Percentiles rank a stretch among this genome's conserved stretches.
Conservation (phyloP, 2,329 filamentous ascomycete genomes). For the Orbilia oligospora region DNA sequence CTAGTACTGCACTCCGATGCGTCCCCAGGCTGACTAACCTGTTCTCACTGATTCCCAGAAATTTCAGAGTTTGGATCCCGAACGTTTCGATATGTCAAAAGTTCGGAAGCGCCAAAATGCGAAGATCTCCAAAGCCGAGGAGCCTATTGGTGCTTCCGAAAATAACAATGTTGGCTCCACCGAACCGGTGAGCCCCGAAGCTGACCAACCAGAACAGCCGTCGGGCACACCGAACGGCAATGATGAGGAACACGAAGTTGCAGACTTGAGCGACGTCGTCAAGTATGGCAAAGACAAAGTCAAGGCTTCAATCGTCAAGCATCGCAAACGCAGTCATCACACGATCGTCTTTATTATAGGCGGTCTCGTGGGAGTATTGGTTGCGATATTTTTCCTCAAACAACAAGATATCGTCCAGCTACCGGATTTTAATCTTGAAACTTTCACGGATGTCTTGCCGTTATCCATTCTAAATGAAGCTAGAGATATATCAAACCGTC, state of each 20-base stretch:
- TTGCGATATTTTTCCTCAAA: conserved; percentile 89
- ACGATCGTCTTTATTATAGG: conserved; percentile 80
- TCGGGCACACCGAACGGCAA: conserved; percentile 25
- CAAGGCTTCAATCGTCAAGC: conserved; percentile 37
- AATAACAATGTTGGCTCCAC: conserved; percentile 32
- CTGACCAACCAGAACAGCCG: conserved; percentile 31
- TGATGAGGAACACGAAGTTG: conserved; percentile 36
- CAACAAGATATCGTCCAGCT: conserved; percentile 87
- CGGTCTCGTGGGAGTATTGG: conserved; percentile 88
- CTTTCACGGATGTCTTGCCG: conserved; percentile 85
- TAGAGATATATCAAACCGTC: conserved; percentile 85
- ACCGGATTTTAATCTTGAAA: conserved; percentile 81
- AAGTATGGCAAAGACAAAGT: conserved; percentile 44
- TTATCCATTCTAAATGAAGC: conserved; percentile 88
- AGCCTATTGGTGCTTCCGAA: conserved; percentile 51
- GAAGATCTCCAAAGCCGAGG: conserved; percentile 54
- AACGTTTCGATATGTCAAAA: conserved; percentile 55
- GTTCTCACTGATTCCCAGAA: conserved; percentile 6
- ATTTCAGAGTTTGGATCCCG: conserved; percentile 19
- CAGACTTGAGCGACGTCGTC: conserved; percentile 49
- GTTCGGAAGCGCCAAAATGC: conserved; percentile 59
- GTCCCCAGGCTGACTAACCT: conserved; percentile 30
- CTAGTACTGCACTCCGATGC: conserved; percentile 2
- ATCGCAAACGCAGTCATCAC: conserved; percentile 49
- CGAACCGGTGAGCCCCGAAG: conserved; percentile 14